Evolutionary conservation across 108 stramenopile genomes (phyloP).

Genomic region (Parmales sp.): DNA sequence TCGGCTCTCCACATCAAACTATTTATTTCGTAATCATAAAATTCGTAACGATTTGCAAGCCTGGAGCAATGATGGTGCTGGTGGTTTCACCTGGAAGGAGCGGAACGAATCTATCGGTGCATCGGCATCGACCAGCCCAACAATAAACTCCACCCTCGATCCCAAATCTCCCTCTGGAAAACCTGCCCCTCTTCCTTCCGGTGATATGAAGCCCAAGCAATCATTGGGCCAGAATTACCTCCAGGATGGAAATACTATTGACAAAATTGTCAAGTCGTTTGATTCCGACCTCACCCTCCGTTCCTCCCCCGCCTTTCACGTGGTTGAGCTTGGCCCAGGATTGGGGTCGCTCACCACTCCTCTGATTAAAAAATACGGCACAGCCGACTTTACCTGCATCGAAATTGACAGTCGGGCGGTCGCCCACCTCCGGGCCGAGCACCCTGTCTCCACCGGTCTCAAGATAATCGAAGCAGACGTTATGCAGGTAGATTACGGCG

Average conservation of each 20-base stretch:
- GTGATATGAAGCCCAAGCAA: no score
- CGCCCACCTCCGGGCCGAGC: conserved; percentile 13
- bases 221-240: conserved; percentile 92
- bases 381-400: conserved; percentile 68
- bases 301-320: not conserved
- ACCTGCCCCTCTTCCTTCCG: no score
- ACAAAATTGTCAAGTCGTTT: conserved; percentile 79
- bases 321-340: conserved; percentile 88
- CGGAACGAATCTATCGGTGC: no score
- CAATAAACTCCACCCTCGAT: no score
- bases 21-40: no score
- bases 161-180: no score
- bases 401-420: conserved; percentile 87
- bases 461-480: conserved; percentile 60
- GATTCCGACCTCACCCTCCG: conserved; percentile 52
- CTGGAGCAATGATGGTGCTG: no score
- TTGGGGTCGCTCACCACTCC: conserved; percentile 84
- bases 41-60: no score
- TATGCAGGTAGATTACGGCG: conserved; percentile 73
- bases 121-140: no score
- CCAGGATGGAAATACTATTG: conserved; percentile 83
- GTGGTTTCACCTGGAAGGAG: no score
- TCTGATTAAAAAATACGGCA: conserved; percentile 60
- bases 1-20: no score
- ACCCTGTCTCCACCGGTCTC: conserved; percentile 7